These are phyloP conservation scores for Starmerella vaccinii DNA, from an alignment of 805 yeast genomes.

Conservation along the genomic window DNA sequence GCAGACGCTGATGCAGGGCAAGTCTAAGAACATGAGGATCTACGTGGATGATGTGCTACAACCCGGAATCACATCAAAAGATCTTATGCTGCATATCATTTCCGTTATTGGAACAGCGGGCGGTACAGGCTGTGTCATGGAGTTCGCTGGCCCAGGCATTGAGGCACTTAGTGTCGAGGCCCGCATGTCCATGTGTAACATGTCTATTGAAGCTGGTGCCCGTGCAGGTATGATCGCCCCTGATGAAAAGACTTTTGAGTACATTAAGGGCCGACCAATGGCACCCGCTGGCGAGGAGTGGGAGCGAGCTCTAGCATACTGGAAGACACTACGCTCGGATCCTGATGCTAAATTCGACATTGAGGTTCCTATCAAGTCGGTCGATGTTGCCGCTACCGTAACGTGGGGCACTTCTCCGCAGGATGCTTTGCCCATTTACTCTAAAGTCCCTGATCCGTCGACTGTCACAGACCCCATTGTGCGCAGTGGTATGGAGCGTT, in stretches of 20 bases:
- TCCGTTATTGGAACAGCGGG: conserved; percentile 98
- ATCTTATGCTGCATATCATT: conserved; percentile 84
- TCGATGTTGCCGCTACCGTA: conserved; percentile 86
- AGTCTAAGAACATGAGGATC: conserved; percentile 92
- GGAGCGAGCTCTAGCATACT: conserved; percentile 86
- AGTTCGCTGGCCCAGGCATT: conserved; percentile 93
- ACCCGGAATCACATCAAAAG: conserved; percentile 93
- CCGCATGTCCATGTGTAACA: conserved; percentile 97
- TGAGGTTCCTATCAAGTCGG: conserved; percentile 69
- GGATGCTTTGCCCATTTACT: conserved; percentile 93
- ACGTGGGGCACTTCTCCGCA: conserved; percentile 99
- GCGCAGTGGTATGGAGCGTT: conserved; percentile 79
- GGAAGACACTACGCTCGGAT: conserved; percentile 82
- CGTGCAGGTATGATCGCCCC: conserved; percentile 99
- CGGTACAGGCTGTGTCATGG: conserved; percentile 95
- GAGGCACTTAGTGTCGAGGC: conserved; percentile 90
- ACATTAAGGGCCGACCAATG: conserved; percentile 85
- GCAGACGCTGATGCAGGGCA: conserved; percentile 83
- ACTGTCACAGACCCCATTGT: conserved; percentile 50
- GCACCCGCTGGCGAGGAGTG: conserved; percentile 91
- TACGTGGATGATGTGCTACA: conserved; percentile 70
- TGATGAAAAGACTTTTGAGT: conserved; percentile 77
- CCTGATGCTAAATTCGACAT: conserved; percentile 82
- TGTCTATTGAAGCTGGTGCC: conserved; percentile 99
- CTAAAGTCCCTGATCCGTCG: conserved; percentile 83